Evolutionary conservation across 306 rosid species (phyloP).

Genomic region (Myrica gale): DNA sequence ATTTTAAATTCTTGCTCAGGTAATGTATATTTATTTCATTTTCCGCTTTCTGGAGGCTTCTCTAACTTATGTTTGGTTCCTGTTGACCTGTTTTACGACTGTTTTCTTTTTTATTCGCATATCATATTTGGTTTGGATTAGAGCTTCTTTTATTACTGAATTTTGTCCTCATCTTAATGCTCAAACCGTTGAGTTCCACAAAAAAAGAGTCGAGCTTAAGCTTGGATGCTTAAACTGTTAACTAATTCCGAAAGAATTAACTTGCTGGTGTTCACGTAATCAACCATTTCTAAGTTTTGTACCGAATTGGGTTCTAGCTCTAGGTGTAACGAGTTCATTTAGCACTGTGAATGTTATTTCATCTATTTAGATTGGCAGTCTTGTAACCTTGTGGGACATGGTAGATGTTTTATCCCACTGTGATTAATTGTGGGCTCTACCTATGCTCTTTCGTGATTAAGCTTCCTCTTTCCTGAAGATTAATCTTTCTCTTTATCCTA

Average conservation of each 20-base stretch:
- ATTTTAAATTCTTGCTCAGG: not conserved
- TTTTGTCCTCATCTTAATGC: not conserved
- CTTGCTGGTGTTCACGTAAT: not conserved
- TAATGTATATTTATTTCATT: not conserved
- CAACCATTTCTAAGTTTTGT: not conserved
- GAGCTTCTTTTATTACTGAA: not conserved
- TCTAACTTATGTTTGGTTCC: not conserved
- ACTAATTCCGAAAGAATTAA: not conserved
- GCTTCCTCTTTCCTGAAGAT: not conserved
- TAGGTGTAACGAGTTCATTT: not conserved
- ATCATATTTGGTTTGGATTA: not conserved
- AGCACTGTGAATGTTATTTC: not conserved
- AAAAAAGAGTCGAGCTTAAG: not conserved
- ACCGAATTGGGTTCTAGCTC: not conserved
- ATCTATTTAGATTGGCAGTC: not conserved
- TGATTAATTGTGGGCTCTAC: not conserved
- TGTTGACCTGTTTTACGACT: constrained; percentile 27
- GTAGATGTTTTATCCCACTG: not conserved
- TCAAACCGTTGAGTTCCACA: not conserved
- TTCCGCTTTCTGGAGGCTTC: not conserved
- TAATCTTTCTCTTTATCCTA: not conserved
- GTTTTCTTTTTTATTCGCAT: not conserved
- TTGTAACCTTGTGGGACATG: not conserved
- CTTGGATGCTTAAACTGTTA: not conserved
- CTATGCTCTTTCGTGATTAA: not conserved